Evolutionary conservation across 257 asterid species (phyloP), one percentile per base, ranked within the genome.

Genomic region (Scutellaria baicalensis): DNA sequence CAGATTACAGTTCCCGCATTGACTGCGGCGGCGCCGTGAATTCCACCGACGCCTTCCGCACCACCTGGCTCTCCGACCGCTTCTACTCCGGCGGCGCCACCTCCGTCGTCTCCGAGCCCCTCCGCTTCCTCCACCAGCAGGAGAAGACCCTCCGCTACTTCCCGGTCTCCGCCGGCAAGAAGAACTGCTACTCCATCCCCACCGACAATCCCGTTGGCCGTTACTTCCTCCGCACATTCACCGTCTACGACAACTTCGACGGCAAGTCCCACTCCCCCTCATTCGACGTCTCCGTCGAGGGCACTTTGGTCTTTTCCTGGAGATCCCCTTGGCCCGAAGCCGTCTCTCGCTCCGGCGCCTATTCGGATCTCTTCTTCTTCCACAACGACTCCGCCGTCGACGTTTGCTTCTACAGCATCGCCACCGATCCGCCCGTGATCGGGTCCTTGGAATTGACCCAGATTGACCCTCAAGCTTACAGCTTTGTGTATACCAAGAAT

Each of bases 241-340:
- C 80, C 16, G 98, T 88, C 6, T 94, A 94, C 77, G 98, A 94
- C 55, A 94, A 94, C 61, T 94, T 69, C 82, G 86, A 92, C 70
- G 99, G 99, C 4, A 86, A 85, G 61, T 64, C 86, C 0, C 96
- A 89, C 61, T 78, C 97, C 13, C 98, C 99, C 1, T 94, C 99
- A 0, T 94, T 94, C 73, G 99, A 94, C 64, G 95, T 88, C 9
- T 89, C 99, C 38, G 87, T 94, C 9, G 94, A 85, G 74, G 95
- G 95, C 35, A 94, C 95, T 23, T 11, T 89, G n/a, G 98, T 89
- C 70, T 94, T 89, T 47, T 87, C 96, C n/a, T 94, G 99, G 98
- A 78, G 97, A 38, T 88, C 88, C 6, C 99, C 98, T 12, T 94
- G 98, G 98, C 73, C 83, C 6, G 98, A 89, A 47, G 42, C 79